Base-by-base conservation (phyloP, 345 rosid species). In the Bruguiera parviflora region DNA sequence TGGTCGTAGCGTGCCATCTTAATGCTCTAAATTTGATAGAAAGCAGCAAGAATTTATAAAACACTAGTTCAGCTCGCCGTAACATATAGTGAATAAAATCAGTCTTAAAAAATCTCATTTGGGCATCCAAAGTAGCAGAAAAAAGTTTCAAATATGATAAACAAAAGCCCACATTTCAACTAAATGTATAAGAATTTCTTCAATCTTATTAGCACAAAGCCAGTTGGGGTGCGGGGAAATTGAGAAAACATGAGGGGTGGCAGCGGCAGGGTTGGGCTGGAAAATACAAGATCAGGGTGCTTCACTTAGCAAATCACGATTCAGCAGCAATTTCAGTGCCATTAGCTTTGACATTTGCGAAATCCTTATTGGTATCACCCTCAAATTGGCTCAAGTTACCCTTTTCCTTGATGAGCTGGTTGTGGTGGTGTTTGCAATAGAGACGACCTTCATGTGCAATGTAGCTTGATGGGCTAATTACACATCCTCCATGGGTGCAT, bases 301-400 rank as follows among this genome's bases (percentile, higher is more conserved):
- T 57, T 47, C 39, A 29, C 31, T 25, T 8, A 53, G 32, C 58
- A 63, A 69, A 71, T 65, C 63, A 82, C 31, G 69, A 73, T 58
- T 80, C 73, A 15, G 69, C 64, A 22, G 71, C 71, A 52, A 72
- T 77, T 74, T 78, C 78, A 35, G 60, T 76, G 64, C 77, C 79
- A 32, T 69, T 74, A 46, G 71, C 69, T 46, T 79, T 79, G 47
- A 64, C 52, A 49, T 31, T 73, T 65, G 8, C 29, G 18, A 74
- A 25, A 55, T 62, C 84, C 75, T 82, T 86, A 53, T 78, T 75
- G 27, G 67, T 75, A 24, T 90, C 95, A 5, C 90, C 96, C 72
- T 95, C 96, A 35, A 95, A 96, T 77, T 95, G 98, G 87, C 99
- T 95, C 53, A 95, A 64, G 69, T 92, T 95, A 10, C 97, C 98